A percentile compares a stretch with the other conserved stretches of the same genome.
Evolutionary conservation across 2,329 filamentous ascomycete genomes (phyloP).

Genomic region (Aplosporella prunicola): DNA sequence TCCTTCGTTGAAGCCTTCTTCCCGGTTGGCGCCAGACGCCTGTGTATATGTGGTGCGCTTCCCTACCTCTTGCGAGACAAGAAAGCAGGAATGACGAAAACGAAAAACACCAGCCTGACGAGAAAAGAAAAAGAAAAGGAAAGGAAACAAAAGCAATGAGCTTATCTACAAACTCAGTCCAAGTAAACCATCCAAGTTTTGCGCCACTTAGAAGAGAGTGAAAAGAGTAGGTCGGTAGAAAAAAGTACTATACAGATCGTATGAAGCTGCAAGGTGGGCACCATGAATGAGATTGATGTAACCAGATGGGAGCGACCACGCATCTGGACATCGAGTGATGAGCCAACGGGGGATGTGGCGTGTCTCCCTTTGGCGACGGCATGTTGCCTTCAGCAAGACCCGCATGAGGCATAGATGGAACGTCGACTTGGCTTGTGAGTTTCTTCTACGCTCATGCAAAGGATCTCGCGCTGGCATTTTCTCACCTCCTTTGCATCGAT

Average conservation of each 20-base stretch:
- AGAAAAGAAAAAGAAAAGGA: not conserved
- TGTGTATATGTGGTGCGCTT: constrained; percentile 7
- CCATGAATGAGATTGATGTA: too few species aligned
- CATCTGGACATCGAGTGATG: too few species aligned
- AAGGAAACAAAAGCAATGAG: not conserved
- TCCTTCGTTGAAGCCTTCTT: not conserved
- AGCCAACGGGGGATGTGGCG: too few species aligned
- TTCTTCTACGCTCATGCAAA: too few species aligned
- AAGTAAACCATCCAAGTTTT: constrained; percentile 6
- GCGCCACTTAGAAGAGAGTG: constrained; percentile 7
- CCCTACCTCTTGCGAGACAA: not conserved
- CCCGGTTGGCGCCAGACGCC: constrained; percentile 8
- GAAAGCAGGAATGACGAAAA: not conserved
- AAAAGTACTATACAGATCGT: constrained; percentile 9
- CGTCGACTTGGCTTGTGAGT: too few species aligned
- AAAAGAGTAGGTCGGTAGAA: constrained; percentile 1
- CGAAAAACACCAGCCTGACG: not conserved
- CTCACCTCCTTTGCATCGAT: constrained; percentile 21
- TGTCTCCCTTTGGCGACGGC: too few species aligned
- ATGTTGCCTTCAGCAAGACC: too few species aligned
- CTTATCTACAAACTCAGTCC: constrained; percentile 7
- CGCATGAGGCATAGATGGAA: too few species aligned
- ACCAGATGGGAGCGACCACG: too few species aligned
- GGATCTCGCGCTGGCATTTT: not conserved
- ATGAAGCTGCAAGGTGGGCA: too few species aligned